Conservation (phyloP, 2,329 filamentous ascomycete genomes). For the Chaetomiaceae sp. region DNA sequence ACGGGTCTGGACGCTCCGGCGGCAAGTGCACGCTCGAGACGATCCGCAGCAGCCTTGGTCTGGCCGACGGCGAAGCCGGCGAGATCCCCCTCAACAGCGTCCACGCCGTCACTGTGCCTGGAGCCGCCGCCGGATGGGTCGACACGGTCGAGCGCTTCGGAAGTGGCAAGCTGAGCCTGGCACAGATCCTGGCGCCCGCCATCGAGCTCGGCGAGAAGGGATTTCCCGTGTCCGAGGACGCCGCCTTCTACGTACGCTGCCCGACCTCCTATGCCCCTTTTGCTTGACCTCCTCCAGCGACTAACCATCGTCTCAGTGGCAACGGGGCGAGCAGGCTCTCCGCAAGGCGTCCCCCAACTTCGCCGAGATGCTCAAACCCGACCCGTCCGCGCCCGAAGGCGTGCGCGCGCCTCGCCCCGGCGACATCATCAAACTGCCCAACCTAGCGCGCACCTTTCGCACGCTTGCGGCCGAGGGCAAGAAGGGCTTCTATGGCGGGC, state of each 20-base stretch:
- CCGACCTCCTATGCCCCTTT: not conserved
- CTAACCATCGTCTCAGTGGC: slow-evolving; percentile 56
- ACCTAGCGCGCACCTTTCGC: slow-evolving; percentile 74
- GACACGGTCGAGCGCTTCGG: slow-evolving; percentile 85
- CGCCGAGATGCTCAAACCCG: slow-evolving; percentile 78
- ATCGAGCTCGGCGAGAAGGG: slow-evolving; percentile 82
- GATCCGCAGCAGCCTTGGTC: slow-evolving; percentile 61
- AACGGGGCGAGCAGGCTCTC: slow-evolving; percentile 54
- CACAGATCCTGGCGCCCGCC: slow-evolving; percentile 73
- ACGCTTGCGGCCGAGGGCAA: slow-evolving; percentile 74
- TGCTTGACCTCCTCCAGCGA: no score
- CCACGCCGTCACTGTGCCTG: slow-evolving; percentile 80
- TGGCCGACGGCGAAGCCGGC: slow-evolving; percentile 49
- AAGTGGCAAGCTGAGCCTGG: slow-evolving; percentile 72
- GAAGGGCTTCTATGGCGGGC: slow-evolving; percentile 82
- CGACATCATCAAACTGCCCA: slow-evolving; percentile 83
- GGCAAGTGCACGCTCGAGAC: slow-evolving; percentile 61
- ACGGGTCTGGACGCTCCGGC: slow-evolving; percentile 84
- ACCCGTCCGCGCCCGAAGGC: slow-evolving; percentile 60
- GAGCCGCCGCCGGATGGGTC: slow-evolving; percentile 87
- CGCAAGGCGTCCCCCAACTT: slow-evolving; percentile 76
- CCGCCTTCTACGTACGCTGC: slow-evolving; percentile 56
- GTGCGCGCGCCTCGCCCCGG: slow-evolving; percentile 69
- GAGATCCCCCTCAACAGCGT: slow-evolving; percentile 69
- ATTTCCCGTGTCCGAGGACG: slow-evolving; percentile 80